Evolutionary conservation across 495 filamentous ascomycete species (phyloP), one percentile per base, ranked within the genome.

Genomic region (Zalerion maritima): DNA sequence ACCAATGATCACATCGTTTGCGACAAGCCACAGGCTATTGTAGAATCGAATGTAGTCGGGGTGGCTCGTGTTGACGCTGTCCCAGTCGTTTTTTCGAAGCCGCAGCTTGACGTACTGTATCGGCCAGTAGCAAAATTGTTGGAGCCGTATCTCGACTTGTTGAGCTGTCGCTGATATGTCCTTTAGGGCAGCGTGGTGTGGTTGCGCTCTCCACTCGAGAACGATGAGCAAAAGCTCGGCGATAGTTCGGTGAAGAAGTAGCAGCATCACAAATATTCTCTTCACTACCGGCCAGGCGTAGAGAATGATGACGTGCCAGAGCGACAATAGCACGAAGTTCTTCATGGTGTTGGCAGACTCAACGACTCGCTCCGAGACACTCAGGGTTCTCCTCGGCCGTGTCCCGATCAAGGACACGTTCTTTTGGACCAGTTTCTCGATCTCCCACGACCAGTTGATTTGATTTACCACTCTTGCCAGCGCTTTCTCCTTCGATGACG

Each of bases 1-100:
- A 9, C 89, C 91, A 21, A 99, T 99, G 34, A 99, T 99, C 18
- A 94, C 78, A 57, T 99, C 89, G 51, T 99, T 99, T 13, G 85
- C 84, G 11, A 99, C 89, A 14, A 99, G 80, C 89, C 89, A 99
- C 12, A 99, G 60, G 42, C 85, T 94, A 56, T 94, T 96, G 52
- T 94, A 99, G 53, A 99, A 99, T 21, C 89, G 81, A 41, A 99
- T 99, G 46, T 99, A 99, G 50, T 96, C 87, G 3, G 91, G 82
- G 53, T 99, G 87, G 36, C 78, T 92, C 29, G 78, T 91, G 1
- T 84, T 94, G 19, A 94, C 75, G 50, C 87, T 94, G 40, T 84
- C 81, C 89, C 91, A 96, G 37, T 93, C 85, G 28, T 79, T 73
- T 41, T 86, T 92, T 24, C 87, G 66, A 37, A 81, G 72, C 7